phyloP scores from a whole-genome alignment of 2,329 filamentous ascomycete species.

The Huntiella savannae region DNA sequence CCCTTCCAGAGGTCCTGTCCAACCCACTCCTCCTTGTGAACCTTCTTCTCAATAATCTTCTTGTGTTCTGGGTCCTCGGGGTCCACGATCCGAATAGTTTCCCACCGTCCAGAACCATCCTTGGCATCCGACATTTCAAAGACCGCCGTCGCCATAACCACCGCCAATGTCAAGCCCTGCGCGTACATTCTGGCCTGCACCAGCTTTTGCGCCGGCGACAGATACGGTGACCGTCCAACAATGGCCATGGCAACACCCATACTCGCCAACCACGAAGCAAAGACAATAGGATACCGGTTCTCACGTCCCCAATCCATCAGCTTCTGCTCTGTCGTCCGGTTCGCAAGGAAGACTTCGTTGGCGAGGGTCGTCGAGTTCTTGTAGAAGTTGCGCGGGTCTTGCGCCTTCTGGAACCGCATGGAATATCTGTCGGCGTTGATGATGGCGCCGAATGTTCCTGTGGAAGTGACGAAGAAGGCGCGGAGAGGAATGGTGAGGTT shows the following conservation, averaged over 20 bases:
- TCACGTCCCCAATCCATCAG: conserved; percentile 54
- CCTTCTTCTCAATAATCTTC: conserved; percentile 66
- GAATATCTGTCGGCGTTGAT: conserved; percentile 60
- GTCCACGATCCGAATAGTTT: conserved; percentile 65
- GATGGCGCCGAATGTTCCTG: conserved; percentile 72
- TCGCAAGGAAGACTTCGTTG: conserved; percentile 31
- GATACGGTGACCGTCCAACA: conserved; percentile 58
- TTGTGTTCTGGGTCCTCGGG: conserved; percentile 69
- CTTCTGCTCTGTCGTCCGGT: conserved; percentile 38
- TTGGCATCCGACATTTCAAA: conserved; percentile 67
- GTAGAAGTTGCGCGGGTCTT: conserved; percentile 50
- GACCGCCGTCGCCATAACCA: conserved; percentile 62
- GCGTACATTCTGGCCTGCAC: conserved; percentile 92
- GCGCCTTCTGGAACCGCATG: conserved; percentile 44
- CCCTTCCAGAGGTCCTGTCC: conserved; percentile 89
- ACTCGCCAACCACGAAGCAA: conserved; percentile 59
- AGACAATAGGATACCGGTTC: conserved; percentile 76
- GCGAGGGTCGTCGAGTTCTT: conserved; percentile 41
- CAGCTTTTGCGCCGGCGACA: conserved; percentile 64
- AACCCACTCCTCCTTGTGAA: conserved; percentile 72
- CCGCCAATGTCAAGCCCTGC: conserved; percentile 70
- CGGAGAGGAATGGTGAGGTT: conserved; percentile 75
- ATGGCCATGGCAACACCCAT: conserved; percentile 58
- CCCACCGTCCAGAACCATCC: conserved; percentile 58
- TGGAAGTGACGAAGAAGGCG: conserved; percentile 69